Evolutionary conservation across 78 protist genomes (phyloP).

Genomic region (Dictyostelium capitatum): DNA sequence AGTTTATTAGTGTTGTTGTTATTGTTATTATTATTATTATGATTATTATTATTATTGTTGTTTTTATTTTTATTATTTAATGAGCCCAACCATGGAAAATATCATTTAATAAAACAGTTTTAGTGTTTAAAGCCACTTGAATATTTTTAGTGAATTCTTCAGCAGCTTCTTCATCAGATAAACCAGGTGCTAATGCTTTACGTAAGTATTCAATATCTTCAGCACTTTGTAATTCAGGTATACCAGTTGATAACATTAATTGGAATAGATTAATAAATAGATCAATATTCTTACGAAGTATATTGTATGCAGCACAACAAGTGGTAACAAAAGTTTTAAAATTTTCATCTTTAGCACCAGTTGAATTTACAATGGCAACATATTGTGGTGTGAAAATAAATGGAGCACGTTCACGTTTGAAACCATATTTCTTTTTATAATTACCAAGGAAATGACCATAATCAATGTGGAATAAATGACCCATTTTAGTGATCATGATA

Average conservation of each 20-base stretch:
- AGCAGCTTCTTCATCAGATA: slow-evolving; percentile 88
- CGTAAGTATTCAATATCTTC: slow-evolving; percentile 89
- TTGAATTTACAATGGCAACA: slow-evolving; percentile 77
- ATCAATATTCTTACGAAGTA: slow-evolving; percentile 88
- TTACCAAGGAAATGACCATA: slow-evolving; percentile 95
- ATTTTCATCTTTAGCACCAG: slow-evolving; percentile 74
- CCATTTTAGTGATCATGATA: slow-evolving; percentile 89
- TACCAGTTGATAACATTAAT: slow-evolving; percentile 94
- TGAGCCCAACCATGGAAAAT: slow-evolving; percentile 69
- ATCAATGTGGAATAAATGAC: slow-evolving; percentile 89
- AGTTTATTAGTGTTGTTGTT: too few species aligned
- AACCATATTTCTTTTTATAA: slow-evolving; percentile 87
- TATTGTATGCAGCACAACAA: slow-evolving; percentile 90
- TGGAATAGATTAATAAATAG: slow-evolving; percentile 91
- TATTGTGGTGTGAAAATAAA: slow-evolving; percentile 96
- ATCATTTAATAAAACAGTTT: slow-evolving; percentile 70
- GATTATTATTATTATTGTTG: background rate
- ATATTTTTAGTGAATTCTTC: slow-evolving; percentile 80
- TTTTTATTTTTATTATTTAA: slow-evolving; percentile 7
- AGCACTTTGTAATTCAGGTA: slow-evolving; percentile 93
- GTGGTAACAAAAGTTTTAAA: slow-evolving; percentile 81
- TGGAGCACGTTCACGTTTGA: slow-evolving; percentile 98
- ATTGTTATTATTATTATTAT: background rate
- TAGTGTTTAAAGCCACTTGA: slow-evolving; percentile 52
- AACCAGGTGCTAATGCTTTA: slow-evolving; percentile 72